Percentiles rank a stretch among this genome's conserved stretches.
Evolutionary conservation across 257 asterid species (phyloP).

Genomic region (Henckelia pumila): DNA sequence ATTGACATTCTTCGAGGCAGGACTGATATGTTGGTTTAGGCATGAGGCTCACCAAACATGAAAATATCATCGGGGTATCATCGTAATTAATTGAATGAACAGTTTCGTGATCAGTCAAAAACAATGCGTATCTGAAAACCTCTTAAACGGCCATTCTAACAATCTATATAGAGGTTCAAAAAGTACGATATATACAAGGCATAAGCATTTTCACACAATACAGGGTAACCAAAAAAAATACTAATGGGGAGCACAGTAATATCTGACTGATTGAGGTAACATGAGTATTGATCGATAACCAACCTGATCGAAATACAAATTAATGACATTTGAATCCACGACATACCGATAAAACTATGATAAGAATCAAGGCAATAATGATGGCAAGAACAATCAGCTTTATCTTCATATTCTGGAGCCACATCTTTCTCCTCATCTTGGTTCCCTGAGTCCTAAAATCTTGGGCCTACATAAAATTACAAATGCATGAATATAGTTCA

Average conservation of each 20-base stretch:
- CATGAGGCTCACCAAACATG: not conserved
- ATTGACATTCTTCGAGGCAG: not conserved
- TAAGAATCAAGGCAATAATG: conserved; percentile 78
- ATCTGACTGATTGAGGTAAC: not conserved
- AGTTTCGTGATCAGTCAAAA: too few species aligned
- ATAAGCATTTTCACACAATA: not conserved
- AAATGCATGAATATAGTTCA: conserved; percentile 11
- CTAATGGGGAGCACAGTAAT: not conserved
- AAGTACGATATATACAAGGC: not conserved
- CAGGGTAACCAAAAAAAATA: conserved; percentile 8
- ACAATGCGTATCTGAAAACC: too few species aligned
- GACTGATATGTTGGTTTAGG: not conserved
- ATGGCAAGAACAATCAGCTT: conserved; percentile 91
- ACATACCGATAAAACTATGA: conserved; percentile 81
- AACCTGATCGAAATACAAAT: not conserved
- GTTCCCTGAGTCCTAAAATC: conserved; percentile 97
- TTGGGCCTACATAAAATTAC: conserved; percentile 58
- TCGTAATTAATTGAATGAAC: too few species aligned
- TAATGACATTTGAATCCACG: conserved; percentile 68
- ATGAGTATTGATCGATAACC: not conserved
- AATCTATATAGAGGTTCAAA: not conserved
- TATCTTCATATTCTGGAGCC: conserved; percentile 93
- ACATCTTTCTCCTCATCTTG: conserved; percentile 86
- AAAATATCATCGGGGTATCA: not conserved
- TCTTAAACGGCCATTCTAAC: not conserved